Evolutionary conservation across 345 rosid species (phyloP), one percentile per base, ranked within the genome.

Genomic region (Durio zibethinus): DNA sequence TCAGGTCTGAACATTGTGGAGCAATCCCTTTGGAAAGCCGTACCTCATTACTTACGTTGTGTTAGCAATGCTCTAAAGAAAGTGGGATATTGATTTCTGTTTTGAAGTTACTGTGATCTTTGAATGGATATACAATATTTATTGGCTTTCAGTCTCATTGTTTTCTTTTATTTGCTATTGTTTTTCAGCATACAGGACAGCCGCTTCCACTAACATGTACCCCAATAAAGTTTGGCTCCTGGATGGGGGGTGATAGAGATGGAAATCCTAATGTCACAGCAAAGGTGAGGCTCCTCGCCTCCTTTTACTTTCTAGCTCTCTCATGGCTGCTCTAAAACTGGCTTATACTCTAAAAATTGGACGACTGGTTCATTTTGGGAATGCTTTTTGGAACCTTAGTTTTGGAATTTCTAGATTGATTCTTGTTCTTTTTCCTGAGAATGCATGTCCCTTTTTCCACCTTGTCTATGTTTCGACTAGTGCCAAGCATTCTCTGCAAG

Each of bases 241-340:
- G 98, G 98, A 94, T 94, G 97, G 98, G 98, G 72, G 98, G 98
- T 83, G 98, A 94, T 82, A 87, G 97, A 87, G 98, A 94, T 88
- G 98, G 98, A 81, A 94, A 94, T 84, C 98, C 98, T 45, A 94
- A 89, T 85, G 97, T 94, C 45, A 94, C 97, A 8, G 88, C 98
- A 56, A 92, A 94, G 92, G 98, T 90, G 72, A 85, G 83, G 67
- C 66, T 77, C 76, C 43, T 77, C 5, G 48, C 21, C 16, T 63
- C 62, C 27, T 25, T 54, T 36, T 43, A 11, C 43, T 73, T 57
- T 23, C 67, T 38, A 25, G 50, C 16, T 59, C 50, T 43, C 73
- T 11, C 56, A 59, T 29, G 57, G 20, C 6, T 11, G 47, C 75
- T 70, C 48, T 48, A 48, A 48, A 70, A 31, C 57, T 70, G 59